Evolutionary conservation across 768 basidiomycete genomes (phyloP).

Genomic region (Boletus fagicola): DNA sequence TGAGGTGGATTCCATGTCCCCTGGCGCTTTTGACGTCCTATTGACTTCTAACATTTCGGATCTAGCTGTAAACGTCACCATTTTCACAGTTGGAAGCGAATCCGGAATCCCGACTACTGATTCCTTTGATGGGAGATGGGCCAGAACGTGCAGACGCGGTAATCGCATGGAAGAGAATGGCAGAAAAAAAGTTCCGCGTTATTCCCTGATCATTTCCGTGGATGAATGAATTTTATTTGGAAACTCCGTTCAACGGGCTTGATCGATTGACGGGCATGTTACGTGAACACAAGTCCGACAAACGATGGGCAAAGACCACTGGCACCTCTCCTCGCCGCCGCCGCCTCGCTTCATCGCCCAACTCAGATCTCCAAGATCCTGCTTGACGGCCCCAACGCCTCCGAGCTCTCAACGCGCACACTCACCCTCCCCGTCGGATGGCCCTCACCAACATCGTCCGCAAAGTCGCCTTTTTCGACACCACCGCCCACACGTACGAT

Average conservation of each 20-base stretch:
- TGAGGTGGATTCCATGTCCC: too few relatives aligned
- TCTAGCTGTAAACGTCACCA: neutral
- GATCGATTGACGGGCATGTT: too few relatives aligned
- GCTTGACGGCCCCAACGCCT: slow-evolving; percentile 15
- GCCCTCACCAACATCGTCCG: slow-evolving; percentile 57
- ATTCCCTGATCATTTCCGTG: too few relatives aligned
- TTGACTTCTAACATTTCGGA: too few relatives aligned
- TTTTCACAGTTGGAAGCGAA: neutral
- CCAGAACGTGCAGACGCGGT: too few relatives aligned
- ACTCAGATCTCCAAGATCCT: slow-evolving; percentile 63
- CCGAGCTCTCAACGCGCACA: slow-evolving; percentile 29
- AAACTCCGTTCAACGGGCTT: too few relatives aligned
- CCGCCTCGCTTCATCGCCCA: slow-evolving; percentile 69
- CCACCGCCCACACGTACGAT: slow-evolving; percentile 42
- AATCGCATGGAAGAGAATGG: too few relatives aligned
- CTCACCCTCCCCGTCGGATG: slow-evolving; percentile 51
- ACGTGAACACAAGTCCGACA: too few relatives aligned
- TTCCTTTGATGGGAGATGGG: neutral
- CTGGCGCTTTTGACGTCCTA: too few relatives aligned
- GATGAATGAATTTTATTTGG: too few relatives aligned
- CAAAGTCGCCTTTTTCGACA: slow-evolving; percentile 60
- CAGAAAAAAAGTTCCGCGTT: too few relatives aligned
- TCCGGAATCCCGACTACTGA: neutral
- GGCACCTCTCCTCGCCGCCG: slow-evolving; percentile 42
- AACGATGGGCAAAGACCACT: slow-evolving; percentile 10